These are phyloP conservation scores for Phascolomyces articulosus DNA, from an alignment of 371 early-diverging fungal genomes.

Conservation along the genomic window DNA sequence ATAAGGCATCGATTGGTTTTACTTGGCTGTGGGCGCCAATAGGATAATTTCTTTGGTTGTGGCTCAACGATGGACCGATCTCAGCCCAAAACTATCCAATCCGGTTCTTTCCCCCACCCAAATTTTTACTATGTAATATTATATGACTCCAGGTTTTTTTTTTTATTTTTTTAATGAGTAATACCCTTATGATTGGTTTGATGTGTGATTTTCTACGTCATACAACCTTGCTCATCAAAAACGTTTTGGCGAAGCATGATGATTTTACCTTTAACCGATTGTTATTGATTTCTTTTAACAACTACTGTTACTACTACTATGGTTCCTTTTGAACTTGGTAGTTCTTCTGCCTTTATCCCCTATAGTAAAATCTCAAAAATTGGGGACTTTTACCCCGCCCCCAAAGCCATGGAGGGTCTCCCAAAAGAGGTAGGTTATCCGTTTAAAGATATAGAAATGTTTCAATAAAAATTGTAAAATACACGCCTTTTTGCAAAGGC, in stretches of 20 bases:
- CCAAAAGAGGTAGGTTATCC: not conserved
- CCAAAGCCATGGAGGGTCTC: not conserved
- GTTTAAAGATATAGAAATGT: not conserved
- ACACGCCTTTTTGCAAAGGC: not conserved
- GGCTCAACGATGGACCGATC: not conserved
- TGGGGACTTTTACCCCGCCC: not conserved
- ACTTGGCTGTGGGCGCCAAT: not conserved
- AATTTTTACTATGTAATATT: not conserved
- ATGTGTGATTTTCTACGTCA: not conserved
- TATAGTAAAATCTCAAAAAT: not conserved
- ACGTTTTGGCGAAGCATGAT: not conserved
- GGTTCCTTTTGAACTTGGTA: too few species aligned
- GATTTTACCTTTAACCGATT: not conserved
- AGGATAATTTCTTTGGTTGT: not conserved
- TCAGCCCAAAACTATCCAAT: not conserved
- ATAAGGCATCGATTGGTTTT: not conserved
- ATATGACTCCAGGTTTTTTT: not conserved
- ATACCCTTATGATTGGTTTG: not conserved
- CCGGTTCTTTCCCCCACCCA: not conserved
- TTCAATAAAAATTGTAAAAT: not conserved
- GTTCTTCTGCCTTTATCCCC: not conserved
- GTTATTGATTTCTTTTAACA: not conserved
- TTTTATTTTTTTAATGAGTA: constrained; percentile 3
- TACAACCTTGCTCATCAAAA: too few species aligned
- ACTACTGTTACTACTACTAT: too few species aligned